These are phyloP conservation scores for Aspergillus candidus DNA, from an alignment of 2,329 filamentous ascomycete genomes.

Conservation along the genomic window DNA sequence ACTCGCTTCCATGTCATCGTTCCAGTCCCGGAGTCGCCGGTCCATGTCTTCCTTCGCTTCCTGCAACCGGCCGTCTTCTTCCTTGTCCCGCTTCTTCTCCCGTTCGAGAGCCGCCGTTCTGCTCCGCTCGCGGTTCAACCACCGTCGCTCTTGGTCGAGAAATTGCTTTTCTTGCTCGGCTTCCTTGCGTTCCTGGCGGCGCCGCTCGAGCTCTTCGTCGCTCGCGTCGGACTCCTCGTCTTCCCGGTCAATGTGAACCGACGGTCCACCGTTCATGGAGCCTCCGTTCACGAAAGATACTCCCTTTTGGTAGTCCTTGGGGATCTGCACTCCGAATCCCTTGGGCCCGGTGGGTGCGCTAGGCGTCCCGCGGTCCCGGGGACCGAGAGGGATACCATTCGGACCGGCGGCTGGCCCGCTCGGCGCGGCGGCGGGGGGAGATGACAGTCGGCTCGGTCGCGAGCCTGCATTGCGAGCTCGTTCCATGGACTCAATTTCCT, in stretches of 20 bases:
- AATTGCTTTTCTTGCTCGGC: slow-evolving; percentile 75
- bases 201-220: slow-evolving; percentile 75
- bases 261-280: slow-evolving; percentile 53
- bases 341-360: slow-evolving; percentile 72
- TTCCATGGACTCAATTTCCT: slow-evolving; percentile 86
- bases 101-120: slow-evolving; percentile 78
- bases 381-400: slow-evolving; percentile 73
- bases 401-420: slow-evolving; percentile 57
- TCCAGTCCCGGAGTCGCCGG: slow-evolving; percentile 71
- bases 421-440: slow-evolving; percentile 60
- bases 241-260: slow-evolving; percentile 55
- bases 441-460: slow-evolving; percentile 62
- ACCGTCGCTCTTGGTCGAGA: slow-evolving; percentile 78
- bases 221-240: slow-evolving; percentile 84
- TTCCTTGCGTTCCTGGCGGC: slow-evolving; percentile 64
- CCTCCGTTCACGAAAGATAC: slow-evolving; percentile 79
- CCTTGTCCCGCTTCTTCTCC: slow-evolving; percentile 72
- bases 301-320: slow-evolving; percentile 68
- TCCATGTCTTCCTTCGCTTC: slow-evolving; percentile 62
- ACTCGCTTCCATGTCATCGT: slow-evolving; percentile 76
- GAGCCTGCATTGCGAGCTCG: slow-evolving; percentile 62
- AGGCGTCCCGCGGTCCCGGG: slow-evolving; percentile 59
- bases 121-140: slow-evolving; percentile 82
- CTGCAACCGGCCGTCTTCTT: slow-evolving; percentile 62
- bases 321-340: slow-evolving; percentile 56